Conservation (phyloP, 2,329 filamentous ascomycete species). For the Akanthomyces uredinophilus region DNA sequence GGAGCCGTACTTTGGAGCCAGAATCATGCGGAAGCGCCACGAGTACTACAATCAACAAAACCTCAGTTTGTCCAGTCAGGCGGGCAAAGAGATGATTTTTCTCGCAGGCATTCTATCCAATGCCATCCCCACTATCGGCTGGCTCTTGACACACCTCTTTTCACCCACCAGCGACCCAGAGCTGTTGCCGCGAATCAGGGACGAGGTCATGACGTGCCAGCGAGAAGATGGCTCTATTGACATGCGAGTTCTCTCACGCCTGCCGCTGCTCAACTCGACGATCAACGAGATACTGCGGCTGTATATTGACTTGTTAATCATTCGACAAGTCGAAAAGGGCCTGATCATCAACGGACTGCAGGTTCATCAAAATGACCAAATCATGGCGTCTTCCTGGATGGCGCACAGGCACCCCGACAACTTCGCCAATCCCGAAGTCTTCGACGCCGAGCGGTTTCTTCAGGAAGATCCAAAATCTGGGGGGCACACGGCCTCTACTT, state of each 20-base stretch:
- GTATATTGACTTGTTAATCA: not conserved
- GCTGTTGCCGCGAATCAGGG: not conserved
- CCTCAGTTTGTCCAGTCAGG: not conserved
- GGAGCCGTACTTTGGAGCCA: not conserved
- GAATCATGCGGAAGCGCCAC: not conserved
- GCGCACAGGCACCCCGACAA: not conserved
- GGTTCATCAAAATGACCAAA: not conserved
- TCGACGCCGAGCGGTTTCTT: not conserved
- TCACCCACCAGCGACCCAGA: not conserved
- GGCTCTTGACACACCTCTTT: not conserved
- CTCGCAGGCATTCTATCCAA: not conserved
- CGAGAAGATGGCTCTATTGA: not conserved
- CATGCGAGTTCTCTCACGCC: not conserved
- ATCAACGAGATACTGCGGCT: not conserved
- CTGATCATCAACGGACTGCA: not conserved
- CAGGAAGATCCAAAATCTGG: not conserved
- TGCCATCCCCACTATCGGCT: not conserved
- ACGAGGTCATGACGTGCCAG: not conserved
- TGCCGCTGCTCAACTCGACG: not conserved
- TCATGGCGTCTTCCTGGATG: constrained; percentile 1
- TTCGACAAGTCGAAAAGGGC: not conserved
- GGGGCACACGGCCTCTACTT: not conserved
- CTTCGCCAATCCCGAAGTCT: not conserved
- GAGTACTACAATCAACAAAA: not conserved
- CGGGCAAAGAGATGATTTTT: not conserved